Conservation (phyloP, 2,329 filamentous ascomycete species). For the Bretziella fagacearum region DNA sequence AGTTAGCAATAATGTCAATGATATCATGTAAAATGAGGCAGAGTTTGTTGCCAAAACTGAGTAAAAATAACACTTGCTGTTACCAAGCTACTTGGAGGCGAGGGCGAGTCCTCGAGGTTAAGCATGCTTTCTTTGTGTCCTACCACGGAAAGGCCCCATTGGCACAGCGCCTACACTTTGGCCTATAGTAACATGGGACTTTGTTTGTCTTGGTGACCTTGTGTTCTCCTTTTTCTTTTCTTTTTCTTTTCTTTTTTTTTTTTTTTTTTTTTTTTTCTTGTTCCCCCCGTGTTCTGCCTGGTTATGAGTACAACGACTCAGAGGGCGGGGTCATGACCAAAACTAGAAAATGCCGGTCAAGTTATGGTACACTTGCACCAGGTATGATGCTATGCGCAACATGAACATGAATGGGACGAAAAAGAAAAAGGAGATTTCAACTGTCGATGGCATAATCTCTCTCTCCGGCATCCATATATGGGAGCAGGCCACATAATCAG, state of each 20-base stretch:
- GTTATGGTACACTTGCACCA: not conserved
- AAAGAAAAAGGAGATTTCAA: not conserved
- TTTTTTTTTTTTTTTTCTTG: not conserved
- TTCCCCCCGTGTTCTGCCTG: too few species aligned
- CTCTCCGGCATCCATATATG: too few species aligned
- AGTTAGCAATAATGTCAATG: not conserved
- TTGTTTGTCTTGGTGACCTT: not conserved
- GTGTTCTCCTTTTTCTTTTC: not conserved
- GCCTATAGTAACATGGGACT: not conserved
- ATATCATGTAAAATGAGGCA: not conserved
- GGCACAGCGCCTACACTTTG: not conserved
- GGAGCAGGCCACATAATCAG: too few species aligned
- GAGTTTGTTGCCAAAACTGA: not conserved
- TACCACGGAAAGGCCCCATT: not conserved
- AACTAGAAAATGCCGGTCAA: not conserved
- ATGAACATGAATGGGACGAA: not conserved
- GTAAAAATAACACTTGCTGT: not conserved
- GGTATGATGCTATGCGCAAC: not conserved
- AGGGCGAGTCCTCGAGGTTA: not conserved
- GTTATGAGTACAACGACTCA: not conserved
- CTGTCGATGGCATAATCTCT: not conserved
- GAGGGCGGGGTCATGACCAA: not conserved
- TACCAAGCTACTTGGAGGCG: not conserved
- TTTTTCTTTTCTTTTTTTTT: not conserved
- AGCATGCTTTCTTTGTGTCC: not conserved